Conservation (phyloP, 2,329 filamentous ascomycete species). For the Chrysoporthe puriensis region DNA sequence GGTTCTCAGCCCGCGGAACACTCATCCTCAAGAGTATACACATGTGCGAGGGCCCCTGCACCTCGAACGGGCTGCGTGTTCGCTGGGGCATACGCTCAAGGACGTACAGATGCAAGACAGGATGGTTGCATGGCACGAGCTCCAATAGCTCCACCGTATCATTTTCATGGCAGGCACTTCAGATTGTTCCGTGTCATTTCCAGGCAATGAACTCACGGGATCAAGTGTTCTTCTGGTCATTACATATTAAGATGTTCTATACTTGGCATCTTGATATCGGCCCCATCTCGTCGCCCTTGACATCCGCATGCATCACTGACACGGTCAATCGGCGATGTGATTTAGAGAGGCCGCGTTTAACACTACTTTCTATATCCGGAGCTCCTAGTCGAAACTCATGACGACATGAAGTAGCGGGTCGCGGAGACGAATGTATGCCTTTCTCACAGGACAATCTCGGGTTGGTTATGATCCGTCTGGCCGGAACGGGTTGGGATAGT, state of each 20-base stretch:
- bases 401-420: neutral
- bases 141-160: neutral
- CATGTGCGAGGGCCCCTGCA: too few species aligned
- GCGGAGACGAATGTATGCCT: neutral
- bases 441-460: slow-evolving; percentile 10
- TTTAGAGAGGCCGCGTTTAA: neutral
- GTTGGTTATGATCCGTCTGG: neutral
- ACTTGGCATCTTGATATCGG: neutral
- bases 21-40: too few species aligned
- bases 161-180: neutral
- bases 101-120: too few species aligned
- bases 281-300: neutral
- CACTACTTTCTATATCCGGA: neutral
- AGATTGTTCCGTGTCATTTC: neutral
- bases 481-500: slow-evolving; percentile 35
- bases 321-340: neutral
- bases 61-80: too few species aligned
- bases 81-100: too few species aligned
- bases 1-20: too few species aligned
- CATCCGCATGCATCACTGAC: neutral
- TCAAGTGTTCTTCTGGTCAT: neutral
- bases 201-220: neutral
- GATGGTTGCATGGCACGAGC: neutral
- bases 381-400: neutral
- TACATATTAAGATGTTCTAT: neutral